Evolutionary conservation across 208 protist species (phyloP).

Genomic region (Acanthamoeba rhysodes): DNA sequence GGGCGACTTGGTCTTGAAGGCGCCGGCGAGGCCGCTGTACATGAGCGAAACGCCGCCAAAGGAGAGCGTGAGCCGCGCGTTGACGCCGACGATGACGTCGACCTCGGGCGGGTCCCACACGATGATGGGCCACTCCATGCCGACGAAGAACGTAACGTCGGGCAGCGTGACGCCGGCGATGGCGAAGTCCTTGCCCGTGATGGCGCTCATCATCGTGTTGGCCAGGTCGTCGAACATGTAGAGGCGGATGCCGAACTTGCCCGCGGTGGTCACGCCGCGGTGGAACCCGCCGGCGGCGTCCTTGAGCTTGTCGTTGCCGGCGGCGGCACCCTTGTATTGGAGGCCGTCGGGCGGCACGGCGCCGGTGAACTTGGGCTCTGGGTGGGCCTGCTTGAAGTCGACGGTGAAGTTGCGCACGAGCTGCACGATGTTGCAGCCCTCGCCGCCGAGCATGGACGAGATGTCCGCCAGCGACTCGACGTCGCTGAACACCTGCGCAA

Average conservation of each 20-base stretch:
- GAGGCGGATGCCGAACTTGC: constrained; percentile 44
- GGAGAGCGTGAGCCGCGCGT: not conserved
- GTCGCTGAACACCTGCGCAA: constrained; percentile 5
- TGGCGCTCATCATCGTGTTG: constrained; percentile 25
- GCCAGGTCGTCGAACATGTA: constrained; percentile 59
- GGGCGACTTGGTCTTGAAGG: constrained; percentile 30
- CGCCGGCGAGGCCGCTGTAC: constrained; percentile 39
- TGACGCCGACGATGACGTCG: constrained; percentile 35
- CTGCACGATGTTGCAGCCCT: constrained; percentile 65
- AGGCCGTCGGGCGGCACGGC: constrained; percentile 38
- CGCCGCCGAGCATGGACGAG: not conserved
- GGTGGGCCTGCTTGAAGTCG: constrained; percentile 8
- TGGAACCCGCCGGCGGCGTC: not conserved
- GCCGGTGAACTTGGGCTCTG: not conserved
- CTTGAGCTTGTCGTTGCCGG: not conserved
- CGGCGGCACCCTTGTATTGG: constrained; percentile 12
- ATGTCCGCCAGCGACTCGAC: not conserved
- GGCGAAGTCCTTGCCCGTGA: constrained; percentile 55
- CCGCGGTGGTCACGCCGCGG: not conserved
- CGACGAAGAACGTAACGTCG: constrained; percentile 15
- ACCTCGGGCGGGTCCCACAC: constrained; percentile 42
- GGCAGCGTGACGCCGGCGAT: constrained; percentile 66
- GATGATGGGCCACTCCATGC: constrained; percentile 49
- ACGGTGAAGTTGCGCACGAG: constrained; percentile 25
- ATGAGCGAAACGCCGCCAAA: constrained; percentile 67